Conservation (phyloP, 768 basidiomycete genomes). For the Suillus clintonianus region DNA sequence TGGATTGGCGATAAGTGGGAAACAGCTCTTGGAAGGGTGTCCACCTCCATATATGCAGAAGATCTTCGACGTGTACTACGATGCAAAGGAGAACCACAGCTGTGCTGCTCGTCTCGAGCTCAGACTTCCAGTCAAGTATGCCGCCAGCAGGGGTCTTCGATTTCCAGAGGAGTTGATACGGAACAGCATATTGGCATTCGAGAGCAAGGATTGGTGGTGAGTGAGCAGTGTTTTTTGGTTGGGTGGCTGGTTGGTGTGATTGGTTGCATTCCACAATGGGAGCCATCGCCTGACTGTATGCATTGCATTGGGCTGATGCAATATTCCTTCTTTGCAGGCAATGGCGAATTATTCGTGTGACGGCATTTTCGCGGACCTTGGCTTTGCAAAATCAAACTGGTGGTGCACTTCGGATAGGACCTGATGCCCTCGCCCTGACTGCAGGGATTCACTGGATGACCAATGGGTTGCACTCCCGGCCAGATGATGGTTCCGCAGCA, state of each 20-base stretch:
- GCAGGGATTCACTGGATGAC: constrained; percentile 21
- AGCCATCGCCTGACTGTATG: no score
- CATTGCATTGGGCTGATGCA: no score
- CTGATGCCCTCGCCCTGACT: constrained; percentile 18
- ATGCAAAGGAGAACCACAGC: constrained; percentile 12
- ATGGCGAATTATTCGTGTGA: background rate
- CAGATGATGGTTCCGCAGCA: constrained; percentile 18
- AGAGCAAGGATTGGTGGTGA: background rate
- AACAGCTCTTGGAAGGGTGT: constrained; percentile 15
- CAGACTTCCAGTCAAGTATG: constrained; percentile 22
- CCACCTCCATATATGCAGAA: constrained; percentile 9
- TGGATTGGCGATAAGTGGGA: constrained; percentile 23
- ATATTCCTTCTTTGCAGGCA: constrained; percentile 12
- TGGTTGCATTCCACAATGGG: no score
- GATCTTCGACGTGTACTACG: constrained; percentile 22
- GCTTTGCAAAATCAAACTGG: constrained; percentile 21
- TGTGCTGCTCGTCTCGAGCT: constrained; percentile 32
- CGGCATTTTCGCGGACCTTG: constrained; percentile 4
- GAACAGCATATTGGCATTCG: background rate
- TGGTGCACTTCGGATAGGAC: background rate
- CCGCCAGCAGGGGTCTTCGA: rapidly evolving
- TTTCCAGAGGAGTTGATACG: background rate
- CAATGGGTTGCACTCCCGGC: constrained; percentile 27
- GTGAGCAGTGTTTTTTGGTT: no score
- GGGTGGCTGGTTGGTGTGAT: no score